Base-by-base conservation (phyloP, 2,329 filamentous ascomycete species). In the Leptographium lundbergii region DNA sequence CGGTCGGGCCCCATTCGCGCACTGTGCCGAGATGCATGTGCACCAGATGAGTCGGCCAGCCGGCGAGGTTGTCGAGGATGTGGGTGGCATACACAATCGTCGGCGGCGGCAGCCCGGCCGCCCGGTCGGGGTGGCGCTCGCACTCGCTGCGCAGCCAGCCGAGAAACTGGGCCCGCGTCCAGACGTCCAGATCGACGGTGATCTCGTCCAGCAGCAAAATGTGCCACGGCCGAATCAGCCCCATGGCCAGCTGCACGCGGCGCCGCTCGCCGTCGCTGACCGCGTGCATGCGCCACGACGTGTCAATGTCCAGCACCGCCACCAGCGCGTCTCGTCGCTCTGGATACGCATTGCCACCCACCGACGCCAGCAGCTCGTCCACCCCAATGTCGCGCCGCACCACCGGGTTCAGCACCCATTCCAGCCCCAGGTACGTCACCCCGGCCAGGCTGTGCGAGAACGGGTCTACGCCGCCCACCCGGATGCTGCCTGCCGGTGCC, bases 1-100 rank as follows among this genome's bases (percentile, higher is more conserved):
- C 84, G 52, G 92, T 83, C 42, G 76, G 74, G 1, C 91, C 92
- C 85, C 86, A 95, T 72, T 95, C 88, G 77, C 89, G 91, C 63
- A 96, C 87, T 62, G 80, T 83, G 32, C 94, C 94, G 54, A 96
- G 72, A 69, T 91, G 87, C 92, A 99, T 96, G 71, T 97, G 92
- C 56, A 95, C 91, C 45, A 99, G 77, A 73, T 99, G 91, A 1
- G 89, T 95, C 7, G 94, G 94, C 94, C 94, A 99, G 24, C 86
- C 85, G 0, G 91, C 91, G 56, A 99, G 76, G 70, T 97, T 96
- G 70, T 99, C 94, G 65, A 99, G 75, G 63, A 99, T 96, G 72
- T 99, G 94, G 17, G 94, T 99, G 9, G 94, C 94, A 70, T 99
- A 99, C 34, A 99, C 91, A 66, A 99, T 89, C 5, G 94, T 96